Percentiles rank a stretch among this genome's conserved stretches.
phyloP scores from a whole-genome alignment of 352 stramenopile species.

The Phytophthora idaei region DNA sequence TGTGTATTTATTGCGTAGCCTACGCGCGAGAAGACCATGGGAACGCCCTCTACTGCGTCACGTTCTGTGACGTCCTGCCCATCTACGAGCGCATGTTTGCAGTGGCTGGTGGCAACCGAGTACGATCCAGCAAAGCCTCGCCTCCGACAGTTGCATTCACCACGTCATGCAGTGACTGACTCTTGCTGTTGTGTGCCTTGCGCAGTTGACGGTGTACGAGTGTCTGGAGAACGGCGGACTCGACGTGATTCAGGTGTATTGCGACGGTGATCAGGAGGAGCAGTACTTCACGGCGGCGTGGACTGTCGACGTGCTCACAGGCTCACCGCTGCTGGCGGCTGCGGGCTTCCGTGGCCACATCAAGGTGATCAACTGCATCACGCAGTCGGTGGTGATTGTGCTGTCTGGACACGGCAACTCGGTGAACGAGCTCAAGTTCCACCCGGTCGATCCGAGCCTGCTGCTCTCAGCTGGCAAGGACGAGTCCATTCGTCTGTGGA shows the following conservation, averaged over 20 bases:
- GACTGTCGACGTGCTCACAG: constrained; percentile 75
- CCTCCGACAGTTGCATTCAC: background rate
- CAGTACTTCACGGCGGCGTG: constrained; percentile 82
- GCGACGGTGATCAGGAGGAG: constrained; percentile 78
- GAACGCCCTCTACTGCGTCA: constrained; percentile 79
- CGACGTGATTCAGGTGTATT: constrained; percentile 83
- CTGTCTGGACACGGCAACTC: constrained; percentile 91
- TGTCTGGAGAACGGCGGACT: constrained; percentile 74
- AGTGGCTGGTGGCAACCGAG: constrained; percentile 70
- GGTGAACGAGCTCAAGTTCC: constrained; percentile 93
- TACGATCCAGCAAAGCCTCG: constrained; percentile 29
- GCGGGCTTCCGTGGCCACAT: constrained; percentile 77
- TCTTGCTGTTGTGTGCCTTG: background rate
- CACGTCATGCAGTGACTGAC: background rate
- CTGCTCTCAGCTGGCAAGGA: constrained; percentile 93
- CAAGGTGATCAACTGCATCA: constrained; percentile 86
- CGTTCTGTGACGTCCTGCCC: constrained; percentile 72
- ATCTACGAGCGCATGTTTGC: constrained; percentile 79
- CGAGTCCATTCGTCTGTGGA: constrained; percentile 93
- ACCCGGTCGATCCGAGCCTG: constrained; percentile 88
- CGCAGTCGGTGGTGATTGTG: constrained; percentile 76
- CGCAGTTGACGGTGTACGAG: constrained; percentile 78
- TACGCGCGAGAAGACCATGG: constrained; percentile 77
- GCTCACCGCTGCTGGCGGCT: constrained; percentile 72
- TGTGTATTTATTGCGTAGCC: constrained; percentile 30